Percentiles rank a stretch among this genome's conserved stretches.
Evolutionary conservation across 78 protist species (phyloP).

Genomic region (Dictyostelium discoideum): DNA sequence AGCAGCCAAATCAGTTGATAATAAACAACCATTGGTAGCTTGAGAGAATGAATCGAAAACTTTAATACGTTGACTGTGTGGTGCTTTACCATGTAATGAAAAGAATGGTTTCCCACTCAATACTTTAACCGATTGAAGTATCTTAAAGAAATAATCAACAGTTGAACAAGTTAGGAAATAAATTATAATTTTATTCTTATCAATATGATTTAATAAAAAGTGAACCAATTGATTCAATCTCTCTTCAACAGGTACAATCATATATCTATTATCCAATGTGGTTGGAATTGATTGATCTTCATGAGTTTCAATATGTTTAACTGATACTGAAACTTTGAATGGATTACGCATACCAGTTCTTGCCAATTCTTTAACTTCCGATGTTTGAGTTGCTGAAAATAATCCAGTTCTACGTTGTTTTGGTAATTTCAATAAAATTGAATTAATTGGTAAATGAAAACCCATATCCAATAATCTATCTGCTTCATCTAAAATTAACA

Average conservation of each 20-base stretch:
- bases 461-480: constrained; percentile 89
- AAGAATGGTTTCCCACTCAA: constrained; percentile 1
- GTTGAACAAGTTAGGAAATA: constrained; percentile 93
- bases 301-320: constrained; percentile 18
- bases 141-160: constrained; percentile 88
- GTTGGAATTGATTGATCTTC: constrained; percentile 48
- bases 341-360: constrained; percentile 92
- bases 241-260: constrained; percentile 4
- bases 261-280: constrained; percentile 75
- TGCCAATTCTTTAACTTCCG: constrained; percentile 69
- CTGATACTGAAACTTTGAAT: constrained; percentile 62
- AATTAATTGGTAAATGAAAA: constrained; percentile 74
- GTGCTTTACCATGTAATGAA: constrained; percentile 92
- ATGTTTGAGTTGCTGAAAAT: constrained; percentile 91
- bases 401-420: constrained; percentile 93
- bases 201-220: constrained; percentile 26
- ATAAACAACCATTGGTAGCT: constrained; percentile 43
- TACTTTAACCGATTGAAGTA: not conserved
- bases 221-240: constrained; percentile 65
- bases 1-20: constrained; percentile 92
- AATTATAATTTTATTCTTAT: constrained; percentile 84
- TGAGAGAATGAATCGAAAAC: constrained; percentile 38
- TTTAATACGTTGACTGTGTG: constrained; percentile 77
- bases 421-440: constrained; percentile 82
- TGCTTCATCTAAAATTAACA: constrained; percentile 95